Conservation (phyloP, 2,329 filamentous ascomycete species). For the Hirsutella rhossiliensis region DNA sequence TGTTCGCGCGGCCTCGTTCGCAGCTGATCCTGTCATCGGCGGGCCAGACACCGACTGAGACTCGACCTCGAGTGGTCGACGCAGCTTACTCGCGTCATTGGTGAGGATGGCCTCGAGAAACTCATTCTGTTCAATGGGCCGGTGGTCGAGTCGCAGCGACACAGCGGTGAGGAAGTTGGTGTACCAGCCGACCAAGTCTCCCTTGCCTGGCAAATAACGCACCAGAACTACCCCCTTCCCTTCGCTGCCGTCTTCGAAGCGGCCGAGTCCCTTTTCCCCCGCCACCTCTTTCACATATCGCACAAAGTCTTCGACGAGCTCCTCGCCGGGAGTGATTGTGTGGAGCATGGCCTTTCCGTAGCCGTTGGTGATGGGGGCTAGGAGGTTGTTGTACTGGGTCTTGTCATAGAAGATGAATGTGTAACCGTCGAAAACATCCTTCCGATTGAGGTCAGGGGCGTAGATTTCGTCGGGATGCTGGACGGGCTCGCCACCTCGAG, state of each 20-base stretch:
- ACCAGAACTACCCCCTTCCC: conserved; percentile 70
- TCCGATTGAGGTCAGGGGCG: conserved; percentile 52
- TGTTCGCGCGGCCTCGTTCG: background rate
- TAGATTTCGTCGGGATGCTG: conserved; percentile 58
- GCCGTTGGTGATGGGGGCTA: conserved; percentile 64
- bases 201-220: conserved; percentile 50
- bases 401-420: conserved; percentile 79
- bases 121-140: conserved; percentile 78
- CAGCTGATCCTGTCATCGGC: no score
- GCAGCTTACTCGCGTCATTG: conserved; percentile 63
- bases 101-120: conserved; percentile 81
- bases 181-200: conserved; percentile 51
- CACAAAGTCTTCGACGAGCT: conserved; percentile 63
- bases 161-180: conserved; percentile 56
- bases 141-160: conserved; percentile 62
- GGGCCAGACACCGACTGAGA: conserved; percentile 11
- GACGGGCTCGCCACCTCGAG: conserved; percentile 62
- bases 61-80: conserved; percentile 50
- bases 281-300: conserved; percentile 63
- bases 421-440: conserved; percentile 70
- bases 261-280: conserved; percentile 58
- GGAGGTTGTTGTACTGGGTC: conserved; percentile 62
- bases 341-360: conserved; percentile 70
- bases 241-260: conserved; percentile 49
- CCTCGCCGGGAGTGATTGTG: conserved; percentile 48